phyloP scores from a whole-genome alignment of 1,284 basidiomycete genomes.

The Agroathelia rolfsii region DNA sequence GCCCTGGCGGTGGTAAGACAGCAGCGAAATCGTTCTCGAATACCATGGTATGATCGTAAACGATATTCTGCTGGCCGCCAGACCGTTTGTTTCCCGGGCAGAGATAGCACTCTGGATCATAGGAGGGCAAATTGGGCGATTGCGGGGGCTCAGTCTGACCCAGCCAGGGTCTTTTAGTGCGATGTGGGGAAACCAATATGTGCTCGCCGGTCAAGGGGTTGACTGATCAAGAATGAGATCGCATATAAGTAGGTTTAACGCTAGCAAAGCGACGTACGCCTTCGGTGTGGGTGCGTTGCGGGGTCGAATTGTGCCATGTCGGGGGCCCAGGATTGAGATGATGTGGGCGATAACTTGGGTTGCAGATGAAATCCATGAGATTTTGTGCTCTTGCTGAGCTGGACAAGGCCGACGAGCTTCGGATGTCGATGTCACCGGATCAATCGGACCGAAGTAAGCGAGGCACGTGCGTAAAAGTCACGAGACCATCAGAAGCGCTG shows the following conservation, averaged over 20 bases:
- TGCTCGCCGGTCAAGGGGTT: slow-evolving; percentile 76
- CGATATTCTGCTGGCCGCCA: slow-evolving; percentile 62
- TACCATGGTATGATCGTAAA: slow-evolving; percentile 60
- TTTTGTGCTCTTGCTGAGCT: too few species aligned
- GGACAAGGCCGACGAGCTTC: too few species aligned
- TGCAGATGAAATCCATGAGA: too few species aligned
- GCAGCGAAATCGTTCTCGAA: slow-evolving; percentile 89
- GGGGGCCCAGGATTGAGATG: slow-evolving; percentile 1
- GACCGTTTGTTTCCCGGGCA: slow-evolving; percentile 86
- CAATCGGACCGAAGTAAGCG: too few species aligned
- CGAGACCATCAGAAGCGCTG: too few species aligned
- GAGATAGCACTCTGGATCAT: slow-evolving; percentile 81
- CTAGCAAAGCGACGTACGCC: slow-evolving; percentile 37
- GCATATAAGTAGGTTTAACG: slow-evolving; percentile 4
- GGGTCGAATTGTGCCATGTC: slow-evolving; percentile 52
- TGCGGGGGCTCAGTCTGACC: slow-evolving; percentile 74
- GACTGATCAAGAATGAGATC: slow-evolving; percentile 28
- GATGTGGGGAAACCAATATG: slow-evolving; percentile 78
- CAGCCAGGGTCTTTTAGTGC: slow-evolving; percentile 75
- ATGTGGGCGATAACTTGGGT: too few species aligned
- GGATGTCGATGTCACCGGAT: too few species aligned
- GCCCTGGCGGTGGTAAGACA: slow-evolving; percentile 52
- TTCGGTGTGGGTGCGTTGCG: slow-evolving; percentile 59
- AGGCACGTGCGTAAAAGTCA: too few species aligned
- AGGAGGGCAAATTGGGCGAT: slow-evolving; percentile 41